Evolutionary conservation across 768 basidiomycete genomes (phyloP).

Genomic region (Saitozyma sp.): DNA sequence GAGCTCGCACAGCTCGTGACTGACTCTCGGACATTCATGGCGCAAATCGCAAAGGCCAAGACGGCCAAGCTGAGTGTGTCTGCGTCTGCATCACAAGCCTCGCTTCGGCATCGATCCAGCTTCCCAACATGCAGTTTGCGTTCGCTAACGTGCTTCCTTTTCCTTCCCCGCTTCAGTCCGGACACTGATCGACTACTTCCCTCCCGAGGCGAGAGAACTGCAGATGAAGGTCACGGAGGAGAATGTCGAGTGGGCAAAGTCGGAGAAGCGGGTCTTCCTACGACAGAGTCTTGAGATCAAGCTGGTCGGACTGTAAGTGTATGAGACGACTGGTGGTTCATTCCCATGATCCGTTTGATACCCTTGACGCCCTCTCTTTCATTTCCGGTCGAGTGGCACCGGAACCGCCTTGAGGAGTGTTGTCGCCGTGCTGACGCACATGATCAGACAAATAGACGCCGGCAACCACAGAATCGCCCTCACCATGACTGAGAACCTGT

Average conservation of each 20-base stretch:
- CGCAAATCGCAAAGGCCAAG: constrained; percentile 94
- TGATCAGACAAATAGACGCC: constrained; percentile 62
- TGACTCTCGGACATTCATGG: constrained; percentile 79
- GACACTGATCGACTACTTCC: constrained; percentile 88
- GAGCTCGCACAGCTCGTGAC: constrained; percentile 84
- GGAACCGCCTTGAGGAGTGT: not conserved
- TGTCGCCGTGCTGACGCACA: constrained; percentile 4
- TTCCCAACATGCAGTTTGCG: too few species aligned
- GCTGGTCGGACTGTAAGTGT: constrained; percentile 64
- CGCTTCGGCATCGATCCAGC: not conserved
- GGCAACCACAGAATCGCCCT: constrained; percentile 76
- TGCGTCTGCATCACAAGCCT: not conserved
- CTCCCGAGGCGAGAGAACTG: constrained; percentile 66
- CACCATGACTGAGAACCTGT: constrained; percentile 75
- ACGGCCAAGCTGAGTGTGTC: constrained; percentile 87
- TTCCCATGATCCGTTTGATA: constrained; percentile 2
- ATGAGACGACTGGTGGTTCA: not conserved
- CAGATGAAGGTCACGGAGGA: constrained; percentile 86
- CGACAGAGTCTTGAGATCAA: constrained; percentile 91
- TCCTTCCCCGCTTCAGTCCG: constrained; percentile 62
- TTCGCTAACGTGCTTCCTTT: too few species aligned
- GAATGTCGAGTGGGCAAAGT: constrained; percentile 88
- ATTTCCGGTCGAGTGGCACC: not conserved
- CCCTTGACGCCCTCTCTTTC: constrained; percentile 21
- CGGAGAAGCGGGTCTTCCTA: constrained; percentile 90